Conservation (phyloP, 2,329 filamentous ascomycete species). For the Botrytis elliptica region DNA sequence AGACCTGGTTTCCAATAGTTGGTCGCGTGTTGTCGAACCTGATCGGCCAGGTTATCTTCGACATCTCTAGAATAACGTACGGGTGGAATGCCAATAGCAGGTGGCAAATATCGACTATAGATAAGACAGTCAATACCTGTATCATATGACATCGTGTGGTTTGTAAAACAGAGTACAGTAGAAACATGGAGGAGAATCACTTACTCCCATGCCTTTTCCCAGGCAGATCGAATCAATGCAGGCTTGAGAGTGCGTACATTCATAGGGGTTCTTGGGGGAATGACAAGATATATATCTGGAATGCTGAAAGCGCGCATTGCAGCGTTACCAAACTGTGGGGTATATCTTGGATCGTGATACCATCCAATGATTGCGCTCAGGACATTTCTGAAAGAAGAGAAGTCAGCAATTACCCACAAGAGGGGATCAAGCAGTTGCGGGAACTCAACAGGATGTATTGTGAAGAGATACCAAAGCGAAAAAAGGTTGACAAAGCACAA, state of each 20-base stretch:
- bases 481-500: background rate
- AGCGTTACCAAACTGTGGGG: background rate
- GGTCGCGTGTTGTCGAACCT: background rate
- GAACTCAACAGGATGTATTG: too few species aligned
- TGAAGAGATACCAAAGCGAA: background rate
- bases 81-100: background rate
- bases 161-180: background rate
- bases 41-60: background rate
- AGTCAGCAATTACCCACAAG: background rate
- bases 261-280: background rate
- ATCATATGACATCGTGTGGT: background rate
- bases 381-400: background rate
- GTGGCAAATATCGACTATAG: background rate
- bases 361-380: background rate
- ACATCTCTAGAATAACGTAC: too few species aligned
- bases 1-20: rapidly evolving
- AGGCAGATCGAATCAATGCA: background rate
- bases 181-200: background rate
- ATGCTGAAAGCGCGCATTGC: background rate
- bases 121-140: background rate
- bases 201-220: background rate
- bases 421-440: background rate
- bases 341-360: background rate
- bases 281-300: background rate
- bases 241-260: background rate